Percentiles rank a stretch among this genome's conserved stretches.
Conservation (phyloP, 2,329 filamentous ascomycete genomes). For the Sclerotinia subarctica region DNA sequence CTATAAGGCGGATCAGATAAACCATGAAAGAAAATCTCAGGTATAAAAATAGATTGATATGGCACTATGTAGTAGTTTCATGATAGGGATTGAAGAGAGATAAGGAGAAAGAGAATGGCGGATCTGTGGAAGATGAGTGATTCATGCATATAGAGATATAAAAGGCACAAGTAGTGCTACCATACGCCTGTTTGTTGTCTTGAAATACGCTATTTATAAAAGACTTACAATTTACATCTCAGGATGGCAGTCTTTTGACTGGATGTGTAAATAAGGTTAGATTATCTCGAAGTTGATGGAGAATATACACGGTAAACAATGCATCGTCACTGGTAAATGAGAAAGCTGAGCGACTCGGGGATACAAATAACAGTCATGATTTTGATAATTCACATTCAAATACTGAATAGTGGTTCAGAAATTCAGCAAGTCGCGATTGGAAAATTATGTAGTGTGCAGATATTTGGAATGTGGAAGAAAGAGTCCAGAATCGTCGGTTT, state of each 20-base stretch:
- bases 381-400: no score
- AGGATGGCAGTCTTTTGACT: neutral
- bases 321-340: no score
- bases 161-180: neutral
- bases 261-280: neutral
- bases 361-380: neutral
- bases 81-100: neutral
- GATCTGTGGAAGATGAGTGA: neutral
- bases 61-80: neutral
- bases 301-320: neutral
- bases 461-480: neutral
- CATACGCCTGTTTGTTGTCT: neutral
- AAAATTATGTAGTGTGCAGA: neutral
- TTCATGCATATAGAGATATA: neutral
- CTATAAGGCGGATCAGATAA: neutral
- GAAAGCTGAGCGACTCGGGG: no score
- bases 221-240: neutral
- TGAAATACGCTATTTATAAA: neutral
- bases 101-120: neutral
- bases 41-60: neutral
- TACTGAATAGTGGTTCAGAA: neutral
- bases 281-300: neutral
- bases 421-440: neutral
- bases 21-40: neutral
- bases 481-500: neutral